phyloP scores from a whole-genome alignment of 805 yeast species.

The Candida germanica region DNA sequence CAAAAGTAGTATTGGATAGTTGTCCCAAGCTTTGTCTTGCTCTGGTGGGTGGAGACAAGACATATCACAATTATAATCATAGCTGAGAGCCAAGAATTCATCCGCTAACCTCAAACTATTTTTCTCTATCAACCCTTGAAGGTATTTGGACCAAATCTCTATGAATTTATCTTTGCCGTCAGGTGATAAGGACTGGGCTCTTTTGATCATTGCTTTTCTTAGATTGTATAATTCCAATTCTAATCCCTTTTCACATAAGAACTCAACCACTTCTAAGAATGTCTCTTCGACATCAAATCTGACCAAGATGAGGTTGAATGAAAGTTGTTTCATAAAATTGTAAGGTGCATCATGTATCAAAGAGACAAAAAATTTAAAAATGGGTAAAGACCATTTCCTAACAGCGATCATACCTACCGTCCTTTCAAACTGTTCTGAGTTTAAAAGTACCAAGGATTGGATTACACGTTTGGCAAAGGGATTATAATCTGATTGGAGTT shows the following conservation, averaged over 20 bases:
- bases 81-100: constrained; percentile 3
- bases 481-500: constrained; percentile 18
- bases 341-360: constrained; percentile 37
- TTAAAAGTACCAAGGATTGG: constrained; percentile 22
- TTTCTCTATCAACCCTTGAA: constrained; percentile 3
- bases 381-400: constrained; percentile 26
- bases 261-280: constrained; percentile 19
- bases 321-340: constrained; percentile 23
- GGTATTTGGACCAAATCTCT: constrained; percentile 6
- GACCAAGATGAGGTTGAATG: constrained; percentile 18
- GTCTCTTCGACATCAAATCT: constrained; percentile 16
- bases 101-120: constrained; percentile 5
- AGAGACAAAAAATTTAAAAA: constrained; percentile 29
- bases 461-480: constrained; percentile 30
- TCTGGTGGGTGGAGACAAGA: not conserved
- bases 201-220: constrained; percentile 6
- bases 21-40: not conserved
- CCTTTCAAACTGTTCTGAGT: constrained; percentile 23
- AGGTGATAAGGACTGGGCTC: constrained; percentile 1
- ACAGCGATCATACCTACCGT: constrained; percentile 20
- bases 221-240: constrained; percentile 22
- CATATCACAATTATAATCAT: constrained; percentile 3
- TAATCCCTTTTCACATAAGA: constrained; percentile 23
- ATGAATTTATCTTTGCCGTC: constrained; percentile 4
- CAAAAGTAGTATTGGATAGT: not conserved